Percentiles rank a stretch among this genome's conserved stretches.
Conservation (phyloP, 306 rosid species). For the Pyrus communis region DNA sequence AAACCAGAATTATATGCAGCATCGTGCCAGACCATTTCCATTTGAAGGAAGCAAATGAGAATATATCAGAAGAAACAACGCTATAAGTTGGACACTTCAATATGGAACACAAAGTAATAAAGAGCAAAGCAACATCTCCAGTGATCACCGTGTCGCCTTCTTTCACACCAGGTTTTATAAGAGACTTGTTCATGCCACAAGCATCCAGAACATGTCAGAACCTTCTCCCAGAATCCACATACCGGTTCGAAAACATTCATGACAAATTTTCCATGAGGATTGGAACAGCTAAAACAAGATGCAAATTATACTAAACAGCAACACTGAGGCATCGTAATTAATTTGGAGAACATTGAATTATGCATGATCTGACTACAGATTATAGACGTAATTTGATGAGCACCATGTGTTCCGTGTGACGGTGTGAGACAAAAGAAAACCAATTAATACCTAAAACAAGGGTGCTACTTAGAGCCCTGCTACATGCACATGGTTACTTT, state of each 20-base stretch:
- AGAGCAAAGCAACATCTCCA: conserved; percentile 53
- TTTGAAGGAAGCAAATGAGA: conserved; percentile 40
- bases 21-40: conserved; percentile 92
- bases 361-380: background rate
- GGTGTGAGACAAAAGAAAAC: background rate
- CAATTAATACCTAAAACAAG: background rate
- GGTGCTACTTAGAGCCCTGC: background rate
- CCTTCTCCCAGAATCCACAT: conserved; percentile 82
- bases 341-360: background rate
- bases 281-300: background rate
- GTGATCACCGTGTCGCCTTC: conserved; percentile 80
- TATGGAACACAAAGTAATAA: background rate
- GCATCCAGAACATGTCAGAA: conserved; percentile 95
- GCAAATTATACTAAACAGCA: background rate
- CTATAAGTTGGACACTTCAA: background rate
- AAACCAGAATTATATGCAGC: conserved; percentile 35
- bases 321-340: background rate
- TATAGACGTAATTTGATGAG: background rate
- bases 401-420: background rate
- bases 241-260: conserved; percentile 38
- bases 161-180: conserved; percentile 66
- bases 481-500: background rate
- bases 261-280: conserved; percentile 11
- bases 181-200: conserved; percentile 82
- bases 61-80: conserved; percentile 1